phyloP scores from a whole-genome alignment of 306 rosid species.

The Hippophae gyantsensis region DNA sequence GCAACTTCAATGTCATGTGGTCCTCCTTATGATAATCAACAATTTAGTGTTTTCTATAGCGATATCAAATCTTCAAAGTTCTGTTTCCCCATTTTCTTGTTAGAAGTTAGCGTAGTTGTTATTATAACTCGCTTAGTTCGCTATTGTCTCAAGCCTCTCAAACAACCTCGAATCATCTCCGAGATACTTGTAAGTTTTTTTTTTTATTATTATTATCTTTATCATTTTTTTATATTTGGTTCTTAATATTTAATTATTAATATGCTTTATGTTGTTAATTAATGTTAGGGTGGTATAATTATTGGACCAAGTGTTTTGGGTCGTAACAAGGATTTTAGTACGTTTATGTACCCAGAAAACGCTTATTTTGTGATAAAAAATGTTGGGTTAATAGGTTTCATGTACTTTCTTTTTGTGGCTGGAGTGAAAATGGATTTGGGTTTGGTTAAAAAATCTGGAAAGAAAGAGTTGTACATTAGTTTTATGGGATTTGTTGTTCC shows the following conservation, averaged over 20 bases:
- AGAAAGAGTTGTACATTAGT: conserved; percentile 28
- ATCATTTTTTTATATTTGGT: neutral
- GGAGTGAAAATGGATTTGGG: conserved; percentile 55
- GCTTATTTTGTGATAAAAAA: conserved; percentile 31
- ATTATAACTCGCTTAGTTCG: conserved; percentile 26
- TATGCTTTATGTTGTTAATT: neutral
- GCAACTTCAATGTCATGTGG: conserved; percentile 6
- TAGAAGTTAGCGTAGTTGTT: conserved; percentile 31
- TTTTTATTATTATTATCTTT: neutral
- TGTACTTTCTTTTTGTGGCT: conserved; percentile 43
- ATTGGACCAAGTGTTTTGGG: conserved; percentile 71
- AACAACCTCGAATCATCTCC: conserved; percentile 54
- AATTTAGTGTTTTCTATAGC: conserved; percentile 20
- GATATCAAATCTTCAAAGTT: conserved; percentile 36
- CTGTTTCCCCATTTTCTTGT: conserved; percentile 32
- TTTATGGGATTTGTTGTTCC: conserved; percentile 33
- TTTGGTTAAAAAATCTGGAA: conserved; percentile 36
- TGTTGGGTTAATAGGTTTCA: conserved; percentile 54
- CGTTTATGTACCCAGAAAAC: conserved; percentile 8
- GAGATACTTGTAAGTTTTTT: conserved; percentile 53
- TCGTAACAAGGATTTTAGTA: conserved; percentile 22
- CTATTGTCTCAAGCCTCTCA: conserved; percentile 53
- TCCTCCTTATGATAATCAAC: neutral
- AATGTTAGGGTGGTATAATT: conserved; percentile 57
- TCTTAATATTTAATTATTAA: neutral